Evolutionary conservation across 129 eudicot genomes (phyloP), one percentile per base, ranked within the genome.

Genomic region (Scalesia atractyloides): DNA sequence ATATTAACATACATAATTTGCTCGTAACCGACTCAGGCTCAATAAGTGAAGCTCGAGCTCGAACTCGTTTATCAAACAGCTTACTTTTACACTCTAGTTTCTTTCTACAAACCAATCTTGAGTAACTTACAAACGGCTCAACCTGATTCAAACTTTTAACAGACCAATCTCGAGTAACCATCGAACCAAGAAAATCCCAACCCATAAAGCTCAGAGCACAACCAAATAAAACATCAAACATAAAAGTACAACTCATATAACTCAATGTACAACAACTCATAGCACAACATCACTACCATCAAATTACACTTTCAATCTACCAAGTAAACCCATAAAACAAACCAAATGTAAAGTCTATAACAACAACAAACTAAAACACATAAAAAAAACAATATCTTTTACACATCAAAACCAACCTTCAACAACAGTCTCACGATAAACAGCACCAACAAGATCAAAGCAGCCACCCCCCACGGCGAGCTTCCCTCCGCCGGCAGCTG

Each of bases 401-500:
- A 41, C 78, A 24, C 81, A 68, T 68, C 64, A 70, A 78, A 86
- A 89, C 88, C 91, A 87, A 15, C 84, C 78, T n/a, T 89, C 95
- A 67, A 84, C 88, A 85, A 92, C 73, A 59, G 60, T 54, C 15
- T 96, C 87, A 76, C 87, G 98, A 76, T n/a, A n/a, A 59, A 89
- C 69, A 89, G 87, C 61, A 92, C 73, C 81, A 92, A 58, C 71
- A 94, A 46, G 76, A 90, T 87, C 79, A 90, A 39, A 26, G 92
- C 93, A 0, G 96, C 97, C 83, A 90, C 98, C 0, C 87, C 97
- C 93, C 97, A 90, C 50, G 96, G 98, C 54, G 91, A 87, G 20
- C 86, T 76, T 17, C 92, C 96, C 46, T 73, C 98, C 52, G 71
- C 86, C 54, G 81, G 64, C 65, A 66, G 41, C 18, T 51, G 54